A percentile compares a stretch with the other conserved stretches of the same genome.
Evolutionary conservation across 768 basidiomycete species (phyloP).

Genomic region (Phaffia australis): DNA sequence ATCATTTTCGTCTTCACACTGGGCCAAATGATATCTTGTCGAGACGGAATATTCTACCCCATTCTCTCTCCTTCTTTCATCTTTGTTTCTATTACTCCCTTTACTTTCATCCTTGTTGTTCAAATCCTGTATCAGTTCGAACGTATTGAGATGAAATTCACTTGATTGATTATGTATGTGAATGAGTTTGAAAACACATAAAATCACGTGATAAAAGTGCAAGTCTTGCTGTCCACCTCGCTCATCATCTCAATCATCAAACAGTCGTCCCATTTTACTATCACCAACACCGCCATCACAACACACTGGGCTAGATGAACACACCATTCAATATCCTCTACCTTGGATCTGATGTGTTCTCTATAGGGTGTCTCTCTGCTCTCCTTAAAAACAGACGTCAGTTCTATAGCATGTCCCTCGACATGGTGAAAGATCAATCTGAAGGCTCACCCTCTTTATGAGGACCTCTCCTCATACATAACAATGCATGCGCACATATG

Average conservation of each 20-base stretch:
- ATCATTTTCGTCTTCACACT: neutral
- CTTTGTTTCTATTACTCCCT: neutral
- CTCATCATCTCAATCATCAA: too few species aligned
- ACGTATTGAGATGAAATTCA: too few species aligned
- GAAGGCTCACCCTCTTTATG: neutral
- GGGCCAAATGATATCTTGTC: conserved; percentile 24
- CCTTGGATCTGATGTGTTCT: conserved; percentile 81
- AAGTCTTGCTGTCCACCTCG: too few species aligned
- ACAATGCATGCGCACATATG: too few species aligned
- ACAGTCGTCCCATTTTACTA: conserved; percentile 1
- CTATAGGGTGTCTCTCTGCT: conserved; percentile 57
- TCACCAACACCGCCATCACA: conserved; percentile 10
- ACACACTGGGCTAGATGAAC: conserved; percentile 27
- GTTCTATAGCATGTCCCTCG: conserved; percentile 18
- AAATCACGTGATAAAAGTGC: too few species aligned
- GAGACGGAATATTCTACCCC: conserved; percentile 15
- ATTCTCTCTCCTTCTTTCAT: neutral
- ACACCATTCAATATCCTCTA: conserved; percentile 64
- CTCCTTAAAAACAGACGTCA: conserved; percentile 55
- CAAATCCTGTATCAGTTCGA: too few species aligned
- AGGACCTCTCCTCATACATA: neutral
- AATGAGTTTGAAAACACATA: too few species aligned
- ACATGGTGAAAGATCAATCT: neutral
- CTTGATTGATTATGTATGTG: too few species aligned
- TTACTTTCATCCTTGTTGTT: too few species aligned